Conservation (phyloP, 805 yeast genomes). For the Suhomyces vadensis region DNA sequence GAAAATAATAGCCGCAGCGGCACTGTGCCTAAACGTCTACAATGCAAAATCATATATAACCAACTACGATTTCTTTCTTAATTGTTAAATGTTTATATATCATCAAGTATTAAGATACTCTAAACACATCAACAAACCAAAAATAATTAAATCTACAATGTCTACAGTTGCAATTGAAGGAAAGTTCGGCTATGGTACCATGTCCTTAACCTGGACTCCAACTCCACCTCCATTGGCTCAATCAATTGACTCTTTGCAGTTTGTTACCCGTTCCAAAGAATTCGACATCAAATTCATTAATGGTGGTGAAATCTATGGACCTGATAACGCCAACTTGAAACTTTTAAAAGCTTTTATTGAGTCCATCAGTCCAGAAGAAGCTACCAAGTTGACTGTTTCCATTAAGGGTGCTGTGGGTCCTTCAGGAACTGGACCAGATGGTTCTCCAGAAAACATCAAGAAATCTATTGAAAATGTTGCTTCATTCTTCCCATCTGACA, state of each 20-base stretch:
- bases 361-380: constrained; percentile 54
- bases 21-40: too few species aligned
- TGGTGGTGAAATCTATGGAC: constrained; percentile 80
- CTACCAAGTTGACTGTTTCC: constrained; percentile 54
- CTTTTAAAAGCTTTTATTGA: constrained; percentile 58
- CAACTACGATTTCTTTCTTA: too few species aligned
- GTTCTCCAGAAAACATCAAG: constrained; percentile 48
- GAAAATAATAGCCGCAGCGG: too few species aligned
- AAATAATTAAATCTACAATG: too few species aligned
- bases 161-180: too few species aligned
- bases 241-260: constrained; percentile 54
- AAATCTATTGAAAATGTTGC: constrained; percentile 50
- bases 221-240: constrained; percentile 53
- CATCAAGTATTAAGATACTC: too few species aligned
- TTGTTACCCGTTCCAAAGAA: constrained; percentile 44
- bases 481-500: constrained; percentile 28
- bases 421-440: constrained; percentile 45
- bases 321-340: constrained; percentile 51
- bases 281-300: constrained; percentile 57
- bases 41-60: too few species aligned
- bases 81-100: too few species aligned
- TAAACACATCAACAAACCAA: too few species aligned
- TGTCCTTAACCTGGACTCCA: constrained; percentile 77
- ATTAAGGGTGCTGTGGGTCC: constrained; percentile 64
- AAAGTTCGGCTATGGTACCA: constrained; percentile 71